These are phyloP conservation scores for Starmerella floricola DNA, from an alignment of 805 yeast species.

Conservation along the genomic window DNA sequence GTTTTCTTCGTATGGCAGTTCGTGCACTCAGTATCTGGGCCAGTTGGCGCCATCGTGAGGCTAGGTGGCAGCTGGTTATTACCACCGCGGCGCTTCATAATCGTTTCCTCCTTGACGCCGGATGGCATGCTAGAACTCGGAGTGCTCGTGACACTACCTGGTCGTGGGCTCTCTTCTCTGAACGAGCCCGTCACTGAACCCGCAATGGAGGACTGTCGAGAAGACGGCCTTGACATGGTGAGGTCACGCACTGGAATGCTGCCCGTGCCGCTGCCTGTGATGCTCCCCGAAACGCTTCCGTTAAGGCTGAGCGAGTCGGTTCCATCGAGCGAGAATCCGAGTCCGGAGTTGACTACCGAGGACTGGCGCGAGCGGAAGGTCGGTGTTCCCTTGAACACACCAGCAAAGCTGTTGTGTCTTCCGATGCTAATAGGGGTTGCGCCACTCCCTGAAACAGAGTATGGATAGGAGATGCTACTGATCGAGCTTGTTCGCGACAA, in stretches of 20 bases:
- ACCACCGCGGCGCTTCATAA: neutral
- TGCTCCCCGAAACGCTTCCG: conserved; percentile 3
- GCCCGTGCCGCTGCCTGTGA: conserved; percentile 5
- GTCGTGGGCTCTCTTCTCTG: too few relatives aligned
- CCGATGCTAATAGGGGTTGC: conserved; percentile 17
- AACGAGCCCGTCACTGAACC: neutral
- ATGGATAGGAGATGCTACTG: conserved; percentile 6
- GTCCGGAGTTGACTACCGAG: conserved; percentile 9
- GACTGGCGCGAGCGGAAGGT: conserved; percentile 14
- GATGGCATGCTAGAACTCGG: neutral
- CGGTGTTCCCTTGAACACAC: conserved; percentile 19
- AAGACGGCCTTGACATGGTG: neutral
- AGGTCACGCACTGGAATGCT: conserved; percentile 4
- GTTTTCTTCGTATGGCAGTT: conserved; percentile 89
- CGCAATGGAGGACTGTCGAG: neutral
- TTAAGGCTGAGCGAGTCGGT: neutral
- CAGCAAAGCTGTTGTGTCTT: conserved; percentile 11
- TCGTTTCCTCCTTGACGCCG: neutral
- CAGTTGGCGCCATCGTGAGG: neutral
- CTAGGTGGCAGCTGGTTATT: neutral
- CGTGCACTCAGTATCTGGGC: conserved; percentile 40
- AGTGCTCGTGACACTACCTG: too few relatives aligned
- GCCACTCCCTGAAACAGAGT: conserved; percentile 5
- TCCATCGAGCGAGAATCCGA: conserved; percentile 6
- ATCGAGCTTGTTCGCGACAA: conserved; percentile 13